Conservation (phyloP, 2,329 filamentous ascomycete species). For the Fusarium marasasianum region DNA sequence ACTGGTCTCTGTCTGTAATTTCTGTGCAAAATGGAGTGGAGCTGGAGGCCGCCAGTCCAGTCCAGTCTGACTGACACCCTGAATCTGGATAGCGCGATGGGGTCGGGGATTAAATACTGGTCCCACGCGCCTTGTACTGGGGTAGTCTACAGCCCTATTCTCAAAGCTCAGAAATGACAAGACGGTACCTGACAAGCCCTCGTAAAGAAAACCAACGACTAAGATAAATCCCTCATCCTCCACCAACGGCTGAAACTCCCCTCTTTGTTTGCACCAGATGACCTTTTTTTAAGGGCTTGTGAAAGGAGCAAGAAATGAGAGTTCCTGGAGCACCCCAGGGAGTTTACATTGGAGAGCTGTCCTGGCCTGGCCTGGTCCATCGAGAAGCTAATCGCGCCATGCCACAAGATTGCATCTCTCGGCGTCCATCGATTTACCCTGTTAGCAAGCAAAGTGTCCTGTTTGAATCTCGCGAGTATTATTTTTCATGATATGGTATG, state of each 20-base stretch:
- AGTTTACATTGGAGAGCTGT: not conserved
- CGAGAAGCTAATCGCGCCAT: not conserved
- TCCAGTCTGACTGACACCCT: not conserved
- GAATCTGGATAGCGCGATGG: not conserved
- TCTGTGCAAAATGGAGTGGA: not conserved
- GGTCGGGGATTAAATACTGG: not conserved
- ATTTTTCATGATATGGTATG: too few species aligned
- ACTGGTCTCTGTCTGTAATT: too few species aligned
- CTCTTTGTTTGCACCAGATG: not conserved
- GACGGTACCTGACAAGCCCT: not conserved
- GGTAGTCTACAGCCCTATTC: not conserved
- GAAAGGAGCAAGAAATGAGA: not conserved
- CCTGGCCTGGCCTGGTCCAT: not conserved
- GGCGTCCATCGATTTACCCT: rapidly evolving
- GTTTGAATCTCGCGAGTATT: too few species aligned
- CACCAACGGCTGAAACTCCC: not conserved
- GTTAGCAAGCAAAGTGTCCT: too few species aligned
- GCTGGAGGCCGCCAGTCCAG: not conserved
- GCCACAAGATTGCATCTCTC: too few species aligned
- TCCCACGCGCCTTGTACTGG: not conserved
- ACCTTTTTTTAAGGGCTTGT: not conserved
- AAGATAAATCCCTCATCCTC: not conserved
- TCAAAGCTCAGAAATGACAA: not conserved
- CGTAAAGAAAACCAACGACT: not conserved
- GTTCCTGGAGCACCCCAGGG: not conserved